Evolutionary conservation across 768 basidiomycete genomes (phyloP).

Genomic region (Leccinum variicolor): DNA sequence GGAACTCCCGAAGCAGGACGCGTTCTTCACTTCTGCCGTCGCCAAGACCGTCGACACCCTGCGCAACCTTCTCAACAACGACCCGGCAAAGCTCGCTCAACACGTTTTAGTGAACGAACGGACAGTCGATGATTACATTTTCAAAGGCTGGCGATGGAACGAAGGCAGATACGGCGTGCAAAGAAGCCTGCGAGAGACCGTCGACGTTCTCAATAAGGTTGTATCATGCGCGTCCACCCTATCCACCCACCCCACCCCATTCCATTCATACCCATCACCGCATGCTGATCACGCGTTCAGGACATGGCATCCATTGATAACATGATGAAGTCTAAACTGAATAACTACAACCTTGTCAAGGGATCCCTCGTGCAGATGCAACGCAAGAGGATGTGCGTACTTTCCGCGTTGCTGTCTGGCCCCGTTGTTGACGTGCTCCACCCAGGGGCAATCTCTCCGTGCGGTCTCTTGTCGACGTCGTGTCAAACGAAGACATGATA

Average conservation of each 20-base stretch:
- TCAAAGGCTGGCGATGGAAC: slow-evolving; percentile 92
- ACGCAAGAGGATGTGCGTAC: slow-evolving; percentile 83
- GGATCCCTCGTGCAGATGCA: slow-evolving; percentile 89
- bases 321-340: slow-evolving; percentile 87
- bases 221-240: slow-evolving; percentile 16
- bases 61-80: slow-evolving; percentile 86
- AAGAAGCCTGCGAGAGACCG: slow-evolving; percentile 76
- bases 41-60: slow-evolving; percentile 95
- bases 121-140: slow-evolving; percentile 72
- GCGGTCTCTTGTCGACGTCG: slow-evolving; percentile 80
- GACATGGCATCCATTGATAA: slow-evolving; percentile 95
- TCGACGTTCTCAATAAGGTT: slow-evolving; percentile 85
- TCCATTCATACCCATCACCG: slow-evolving; percentile 18
- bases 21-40: slow-evolving; percentile 80
- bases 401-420: not conserved
- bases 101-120: slow-evolving; percentile 80
- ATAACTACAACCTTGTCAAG: slow-evolving; percentile 91
- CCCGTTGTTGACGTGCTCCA: slow-evolving; percentile 4
- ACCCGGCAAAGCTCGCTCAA: slow-evolving; percentile 68
- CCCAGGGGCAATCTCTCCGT: slow-evolving; percentile 92
- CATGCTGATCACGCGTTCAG: slow-evolving; percentile 35
- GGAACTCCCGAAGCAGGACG: slow-evolving; percentile 87
- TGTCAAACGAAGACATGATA: slow-evolving; percentile 77
- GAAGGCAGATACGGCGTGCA: slow-evolving; percentile 86
- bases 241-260: slow-evolving; percentile 8